Evolutionary conservation across 1,139 yeast species (phyloP).

Genomic region (Scheffersomyces segobiensis): DNA sequence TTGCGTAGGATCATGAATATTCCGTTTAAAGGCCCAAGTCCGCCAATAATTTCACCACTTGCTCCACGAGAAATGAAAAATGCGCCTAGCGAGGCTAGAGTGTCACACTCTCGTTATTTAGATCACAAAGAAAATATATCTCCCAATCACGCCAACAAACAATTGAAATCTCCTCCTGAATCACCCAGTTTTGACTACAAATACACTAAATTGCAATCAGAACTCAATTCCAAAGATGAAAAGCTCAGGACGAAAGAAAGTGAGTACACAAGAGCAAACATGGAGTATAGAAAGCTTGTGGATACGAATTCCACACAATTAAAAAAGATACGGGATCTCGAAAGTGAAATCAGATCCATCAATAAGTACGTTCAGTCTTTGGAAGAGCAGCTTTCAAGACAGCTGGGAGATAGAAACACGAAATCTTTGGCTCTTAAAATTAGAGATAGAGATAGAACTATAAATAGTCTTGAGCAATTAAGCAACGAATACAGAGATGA

Average conservation of each 20-base stretch:
- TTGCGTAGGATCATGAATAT: slow-evolving; percentile 4
- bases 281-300: slow-evolving; percentile 5
- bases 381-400: slow-evolving; percentile 17
- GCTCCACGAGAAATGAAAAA: background rate
- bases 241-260: background rate
- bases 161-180: slow-evolving; percentile 1
- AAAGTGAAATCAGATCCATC: slow-evolving; percentile 18
- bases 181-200: slow-evolving; percentile 4
- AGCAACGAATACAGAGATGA: slow-evolving; percentile 26
- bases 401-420: slow-evolving; percentile 5
- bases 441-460: slow-evolving; percentile 22
- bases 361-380: slow-evolving; percentile 20
- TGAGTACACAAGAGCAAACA: slow-evolving; percentile 8
- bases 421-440: slow-evolving; percentile 10
- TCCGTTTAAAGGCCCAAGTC: background rate
- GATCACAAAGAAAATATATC: slow-evolving; percentile 4
- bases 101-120: background rate
- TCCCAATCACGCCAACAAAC: slow-evolving; percentile 14
- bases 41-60: background rate
- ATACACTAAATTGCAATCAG: background rate
- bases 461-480: slow-evolving; percentile 20
- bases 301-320: slow-evolving; percentile 6
- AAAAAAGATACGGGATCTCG: slow-evolving; percentile 16
- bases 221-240: background rate
- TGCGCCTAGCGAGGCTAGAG: background rate